A percentile compares a stretch with the other conserved stretches of the same genome.
These are phyloP conservation scores for Gleditsia sinensis DNA, from an alignment of 306 rosid species.

Conservation along the genomic window DNA sequence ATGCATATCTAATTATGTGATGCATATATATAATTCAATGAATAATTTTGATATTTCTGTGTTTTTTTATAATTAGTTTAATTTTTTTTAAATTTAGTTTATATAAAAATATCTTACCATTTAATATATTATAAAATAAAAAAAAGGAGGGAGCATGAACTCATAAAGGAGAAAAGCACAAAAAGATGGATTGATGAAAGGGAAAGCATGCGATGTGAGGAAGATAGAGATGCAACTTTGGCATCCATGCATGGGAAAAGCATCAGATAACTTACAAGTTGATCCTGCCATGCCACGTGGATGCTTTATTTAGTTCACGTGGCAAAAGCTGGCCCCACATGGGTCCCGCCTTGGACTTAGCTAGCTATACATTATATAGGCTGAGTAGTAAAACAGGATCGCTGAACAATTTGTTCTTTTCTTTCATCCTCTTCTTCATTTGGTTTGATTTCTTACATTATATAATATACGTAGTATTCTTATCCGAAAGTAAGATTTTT, in stretches of 20 bases:
- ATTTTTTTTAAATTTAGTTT: no score
- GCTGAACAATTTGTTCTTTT: background rate
- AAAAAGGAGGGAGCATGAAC: conserved; percentile 44
- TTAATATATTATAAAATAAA: no score
- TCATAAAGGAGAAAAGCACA: conserved; percentile 66
- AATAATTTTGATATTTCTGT: no score
- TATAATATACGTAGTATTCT: no score
- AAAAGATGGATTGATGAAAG: conserved; percentile 63
- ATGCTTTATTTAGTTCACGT: conserved; percentile 48
- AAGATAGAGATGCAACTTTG: background rate
- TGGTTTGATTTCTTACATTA: background rate
- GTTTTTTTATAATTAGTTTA: no score
- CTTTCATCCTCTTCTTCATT: background rate
- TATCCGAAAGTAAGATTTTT: background rate
- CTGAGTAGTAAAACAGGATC: no score
- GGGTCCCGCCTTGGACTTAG: conserved; percentile 38
- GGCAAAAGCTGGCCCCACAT: conserved; percentile 81
- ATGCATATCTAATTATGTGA: no score
- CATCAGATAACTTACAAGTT: conserved; percentile 42
- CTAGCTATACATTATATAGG: no score
- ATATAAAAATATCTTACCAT: no score
- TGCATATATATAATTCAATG: no score
- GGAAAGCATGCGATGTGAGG: conserved; percentile 41
- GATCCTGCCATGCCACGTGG: conserved; percentile 56
- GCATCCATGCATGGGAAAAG: conserved; percentile 33